phyloP scores from a whole-genome alignment of 164 flowering plant genomes.

The Stephania cephalantha region DNA sequence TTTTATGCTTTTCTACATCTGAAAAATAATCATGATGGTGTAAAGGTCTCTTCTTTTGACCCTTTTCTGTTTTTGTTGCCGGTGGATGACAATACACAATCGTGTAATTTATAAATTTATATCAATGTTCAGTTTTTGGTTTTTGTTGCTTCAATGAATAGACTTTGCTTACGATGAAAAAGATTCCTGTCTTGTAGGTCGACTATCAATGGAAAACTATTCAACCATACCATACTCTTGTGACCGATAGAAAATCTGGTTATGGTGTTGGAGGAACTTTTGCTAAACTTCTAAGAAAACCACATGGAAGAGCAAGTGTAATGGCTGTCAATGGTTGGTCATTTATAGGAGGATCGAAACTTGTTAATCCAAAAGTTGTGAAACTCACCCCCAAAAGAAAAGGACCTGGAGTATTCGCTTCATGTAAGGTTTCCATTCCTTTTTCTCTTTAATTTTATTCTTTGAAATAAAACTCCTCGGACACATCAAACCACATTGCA shows the following conservation, averaged over 20 bases:
- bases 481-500: neutral
- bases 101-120: neutral
- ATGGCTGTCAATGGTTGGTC: constrained; percentile 29
- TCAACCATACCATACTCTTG: constrained; percentile 9
- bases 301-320: constrained; percentile 14
- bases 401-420: constrained; percentile 30
- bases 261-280: constrained; percentile 9
- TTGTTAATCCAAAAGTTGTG: constrained; percentile 26
- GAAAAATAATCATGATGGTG: neutral
- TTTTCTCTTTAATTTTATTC: neutral
- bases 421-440: constrained; percentile 35
- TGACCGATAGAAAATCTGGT: constrained; percentile 4
- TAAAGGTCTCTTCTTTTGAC: neutral
- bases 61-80: neutral
- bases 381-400: constrained; percentile 15
- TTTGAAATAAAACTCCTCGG: neutral
- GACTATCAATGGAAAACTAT: constrained; percentile 14
- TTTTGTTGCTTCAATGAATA: neutral
- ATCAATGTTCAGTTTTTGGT: neutral
- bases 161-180: neutral
- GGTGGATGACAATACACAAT: neutral
- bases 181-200: constrained; percentile 13
- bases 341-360: constrained; percentile 39
- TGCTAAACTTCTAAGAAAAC: constrained; percentile 12
- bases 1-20: neutral